Evolutionary conservation across 2,329 filamentous ascomycete genomes (phyloP), one percentile per base, ranked within the genome.

Genomic region (Cladophialophora yegresii): DNA sequence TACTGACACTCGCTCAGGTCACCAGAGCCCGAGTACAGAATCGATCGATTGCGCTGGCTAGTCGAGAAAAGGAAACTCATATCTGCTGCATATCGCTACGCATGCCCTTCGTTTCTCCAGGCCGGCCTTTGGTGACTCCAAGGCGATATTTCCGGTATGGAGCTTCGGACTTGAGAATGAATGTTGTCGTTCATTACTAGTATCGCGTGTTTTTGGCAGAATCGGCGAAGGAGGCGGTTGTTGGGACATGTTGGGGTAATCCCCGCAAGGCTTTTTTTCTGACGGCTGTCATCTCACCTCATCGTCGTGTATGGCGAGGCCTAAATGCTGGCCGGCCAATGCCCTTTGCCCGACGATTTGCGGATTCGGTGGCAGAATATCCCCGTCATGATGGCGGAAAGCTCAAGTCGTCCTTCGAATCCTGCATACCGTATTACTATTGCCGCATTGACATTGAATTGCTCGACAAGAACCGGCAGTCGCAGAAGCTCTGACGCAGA

Each of bases 401-500:
- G 36, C 26, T 28, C 26, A 28, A 3, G 26, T 28, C 26, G 26
- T 28, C 36, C 36, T 16, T 16, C 13, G 12, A 43, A n/a, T 6
- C 8, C 36, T 43, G 10, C 36, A 43, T n/a, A 7, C n/a, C 36
- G 16, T 2, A 43, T 7, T 43, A 16, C 16, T 9, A n/a, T 43
- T 43, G 16, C 36, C 36, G 36, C 47, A 13, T 50, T 16, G 47
- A 12, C 20, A 30, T 8, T 7, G 40, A 22, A 3, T 26, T 20
- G 16, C 22, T 28, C 12, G 55, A 58, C 40, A 58, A 32, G 40
- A 32, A 64, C 23, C 53, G 57, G 33, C 63, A 68, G n/a, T 54
- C 57, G 54, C 63, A 68, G 53, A 65, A 58, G 40, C 63, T 65
- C 13, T 68, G 66, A 16, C 63, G 50, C 55, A 68, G n/a, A 16